Conservation (phyloP, 306 rosid genomes). For the Trifolium repens region DNA sequence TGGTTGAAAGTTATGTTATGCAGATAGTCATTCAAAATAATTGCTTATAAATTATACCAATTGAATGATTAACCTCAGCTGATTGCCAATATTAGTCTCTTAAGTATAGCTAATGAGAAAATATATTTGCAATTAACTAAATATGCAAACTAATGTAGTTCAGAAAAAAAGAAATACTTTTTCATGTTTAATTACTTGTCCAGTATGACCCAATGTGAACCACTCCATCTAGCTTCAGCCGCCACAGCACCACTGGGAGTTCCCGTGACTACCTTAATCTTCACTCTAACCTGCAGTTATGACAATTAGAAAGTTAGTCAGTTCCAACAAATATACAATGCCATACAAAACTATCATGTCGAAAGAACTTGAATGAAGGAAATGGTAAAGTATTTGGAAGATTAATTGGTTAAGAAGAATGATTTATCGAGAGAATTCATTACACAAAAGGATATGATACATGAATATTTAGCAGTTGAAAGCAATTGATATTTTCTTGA, state of each 20-base stretch:
- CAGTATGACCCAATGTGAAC: slow-evolving; percentile 96
- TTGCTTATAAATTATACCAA: background rate
- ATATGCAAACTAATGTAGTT: slow-evolving; percentile 49
- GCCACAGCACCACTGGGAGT: slow-evolving; percentile 82
- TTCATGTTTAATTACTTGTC: slow-evolving; percentile 89
- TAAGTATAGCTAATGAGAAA: slow-evolving; percentile 25
- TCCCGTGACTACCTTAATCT: slow-evolving; percentile 83
- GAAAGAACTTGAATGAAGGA: slow-evolving; percentile 19
- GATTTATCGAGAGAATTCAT: background rate
- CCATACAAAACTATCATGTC: background rate
- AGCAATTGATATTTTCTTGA: background rate
- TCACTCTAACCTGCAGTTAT: slow-evolving; percentile 76
- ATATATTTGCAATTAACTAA: slow-evolving; percentile 38
- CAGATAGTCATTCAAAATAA: slow-evolving; percentile 25
- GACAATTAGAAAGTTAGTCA: background rate
- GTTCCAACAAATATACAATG: slow-evolving; percentile 5
- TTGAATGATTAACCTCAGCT: slow-evolving; percentile 33
- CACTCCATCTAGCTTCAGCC: slow-evolving; percentile 83
- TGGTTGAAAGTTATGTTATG: slow-evolving; percentile 14
- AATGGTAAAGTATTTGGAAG: background rate
- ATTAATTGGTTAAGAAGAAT: background rate
- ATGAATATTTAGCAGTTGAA: background rate
- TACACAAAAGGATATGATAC: background rate
- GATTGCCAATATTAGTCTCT: background rate
- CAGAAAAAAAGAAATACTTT: slow-evolving; percentile 76